Evolutionary conservation across 1,139 yeast genomes (phyloP).

Genomic region (Magnusiomyces tetraspermus): DNA sequence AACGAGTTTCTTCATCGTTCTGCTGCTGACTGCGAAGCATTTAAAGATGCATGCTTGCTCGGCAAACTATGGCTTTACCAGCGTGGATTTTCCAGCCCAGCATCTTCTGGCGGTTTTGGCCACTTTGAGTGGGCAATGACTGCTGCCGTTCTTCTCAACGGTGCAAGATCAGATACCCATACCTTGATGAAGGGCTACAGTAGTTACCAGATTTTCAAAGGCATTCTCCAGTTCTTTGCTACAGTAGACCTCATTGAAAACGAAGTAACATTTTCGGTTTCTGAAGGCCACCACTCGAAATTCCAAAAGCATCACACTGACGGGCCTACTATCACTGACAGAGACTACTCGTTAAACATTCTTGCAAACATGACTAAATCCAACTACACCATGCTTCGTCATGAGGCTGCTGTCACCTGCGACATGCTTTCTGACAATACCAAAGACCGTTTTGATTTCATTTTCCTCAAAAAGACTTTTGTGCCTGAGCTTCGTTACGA

Average conservation of each 20-base stretch:
- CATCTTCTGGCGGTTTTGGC: slow-evolving; percentile 68
- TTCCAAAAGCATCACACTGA: slow-evolving; percentile 13
- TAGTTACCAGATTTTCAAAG: slow-evolving; percentile 85
- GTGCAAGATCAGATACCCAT: slow-evolving; percentile 66
- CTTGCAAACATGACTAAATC: slow-evolving; percentile 72
- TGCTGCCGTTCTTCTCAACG: slow-evolving; percentile 79
- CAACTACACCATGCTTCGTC: slow-evolving; percentile 53
- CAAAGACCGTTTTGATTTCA: slow-evolving; percentile 73
- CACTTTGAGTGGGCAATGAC: slow-evolving; percentile 79
- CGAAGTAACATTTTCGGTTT: slow-evolving; percentile 15
- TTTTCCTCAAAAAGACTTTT: slow-evolving; percentile 59
- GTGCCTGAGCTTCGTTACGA: slow-evolving; percentile 57
- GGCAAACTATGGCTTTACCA: slow-evolving; percentile 89
- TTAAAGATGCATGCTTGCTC: slow-evolving; percentile 75
- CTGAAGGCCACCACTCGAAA: slow-evolving; percentile 11
- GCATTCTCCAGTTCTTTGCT: slow-evolving; percentile 72
- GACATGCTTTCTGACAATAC: slow-evolving; percentile 65
- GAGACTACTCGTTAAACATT: slow-evolving; percentile 62
- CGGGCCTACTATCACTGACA: slow-evolving; percentile 45
- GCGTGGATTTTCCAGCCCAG: slow-evolving; percentile 59
- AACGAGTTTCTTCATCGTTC: slow-evolving; percentile 67
- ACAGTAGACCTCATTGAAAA: slow-evolving; percentile 54
- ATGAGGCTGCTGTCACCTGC: slow-evolving; percentile 62
- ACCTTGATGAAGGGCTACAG: slow-evolving; percentile 80
- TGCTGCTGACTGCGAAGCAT: slow-evolving; percentile 70